Evolutionary conservation across 2,329 filamentous ascomycete species (phyloP).

Genomic region (Colletotrichum neosansevieriae): DNA sequence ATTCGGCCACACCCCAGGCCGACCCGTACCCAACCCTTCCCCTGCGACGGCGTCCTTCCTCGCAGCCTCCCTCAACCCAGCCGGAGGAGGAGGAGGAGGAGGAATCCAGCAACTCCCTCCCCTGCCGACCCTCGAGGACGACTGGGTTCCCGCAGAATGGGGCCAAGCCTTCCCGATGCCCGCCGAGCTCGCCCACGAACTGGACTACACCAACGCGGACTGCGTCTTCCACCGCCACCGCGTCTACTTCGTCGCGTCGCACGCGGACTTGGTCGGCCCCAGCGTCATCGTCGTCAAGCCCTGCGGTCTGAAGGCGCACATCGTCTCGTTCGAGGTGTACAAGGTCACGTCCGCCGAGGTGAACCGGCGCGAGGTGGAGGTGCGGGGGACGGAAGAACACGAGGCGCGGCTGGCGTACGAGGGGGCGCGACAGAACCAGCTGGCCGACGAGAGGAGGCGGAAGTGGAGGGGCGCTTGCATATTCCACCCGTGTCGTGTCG

Average conservation of each 20-base stretch:
- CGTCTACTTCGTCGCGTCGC: constrained; percentile 9
- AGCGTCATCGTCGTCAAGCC: constrained; percentile 11
- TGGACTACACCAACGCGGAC: neutral
- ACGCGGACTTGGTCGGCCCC: neutral
- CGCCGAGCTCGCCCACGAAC: neutral
- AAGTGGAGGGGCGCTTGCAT: neutral
- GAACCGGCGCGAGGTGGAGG: constrained; percentile 1
- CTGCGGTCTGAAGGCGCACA: neutral
- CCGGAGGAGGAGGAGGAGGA: neutral
- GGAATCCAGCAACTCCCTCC: neutral
- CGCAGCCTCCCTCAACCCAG: neutral
- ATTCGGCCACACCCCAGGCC: constrained; percentile 4
- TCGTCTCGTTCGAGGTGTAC: constrained; percentile 5
- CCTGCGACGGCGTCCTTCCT: neutral
- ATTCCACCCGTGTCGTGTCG: constrained; percentile 1
- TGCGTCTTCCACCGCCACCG: constrained; percentile 2
- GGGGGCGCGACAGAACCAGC: neutral
- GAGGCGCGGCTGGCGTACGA: neutral
- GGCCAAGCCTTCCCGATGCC: neutral
- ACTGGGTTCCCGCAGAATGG: constrained; percentile 9
- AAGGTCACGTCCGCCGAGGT: neutral
- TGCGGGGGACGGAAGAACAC: no score
- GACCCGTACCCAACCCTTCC: neutral
- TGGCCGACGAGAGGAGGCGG: neutral
- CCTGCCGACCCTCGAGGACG: neutral